A percentile compares a stretch with the other conserved stretches of the same genome.
These are phyloP conservation scores for Blastomyces percursus DNA, from an alignment of 2,329 filamentous ascomycete genomes.

Conservation along the genomic window DNA sequence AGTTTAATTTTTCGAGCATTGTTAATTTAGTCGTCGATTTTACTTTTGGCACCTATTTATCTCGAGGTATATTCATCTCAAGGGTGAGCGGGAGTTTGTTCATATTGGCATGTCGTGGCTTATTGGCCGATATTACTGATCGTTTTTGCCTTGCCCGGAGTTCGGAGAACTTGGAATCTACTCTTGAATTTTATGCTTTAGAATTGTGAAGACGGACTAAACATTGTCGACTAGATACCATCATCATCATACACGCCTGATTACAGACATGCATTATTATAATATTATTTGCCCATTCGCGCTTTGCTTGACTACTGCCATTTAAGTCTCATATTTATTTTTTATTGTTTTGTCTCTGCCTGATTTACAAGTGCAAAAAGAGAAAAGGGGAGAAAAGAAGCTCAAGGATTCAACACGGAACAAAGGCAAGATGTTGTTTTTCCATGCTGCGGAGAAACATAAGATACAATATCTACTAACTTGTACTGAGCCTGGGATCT, in stretches of 20 bases:
- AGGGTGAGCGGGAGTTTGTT: not conserved
- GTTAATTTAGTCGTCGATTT: not conserved
- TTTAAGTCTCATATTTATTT: not conserved
- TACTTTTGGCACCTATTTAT: not conserved
- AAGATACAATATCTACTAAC: no score
- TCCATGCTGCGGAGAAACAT: no score
- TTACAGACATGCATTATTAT: not conserved
- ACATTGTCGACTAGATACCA: not conserved
- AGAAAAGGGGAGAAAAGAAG: no score
- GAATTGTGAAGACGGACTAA: not conserved
- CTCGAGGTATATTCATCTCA: not conserved
- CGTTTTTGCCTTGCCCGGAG: not conserved
- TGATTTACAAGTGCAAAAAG: not conserved
- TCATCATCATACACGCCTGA: not conserved
- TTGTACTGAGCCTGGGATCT: no score
- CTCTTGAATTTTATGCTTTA: not conserved
- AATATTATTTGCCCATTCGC: not conserved
- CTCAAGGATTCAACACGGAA: no score
- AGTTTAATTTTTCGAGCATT: not conserved
- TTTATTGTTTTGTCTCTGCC: not conserved
- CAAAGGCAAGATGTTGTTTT: no score
- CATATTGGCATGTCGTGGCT: not conserved
- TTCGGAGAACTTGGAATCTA: conserved; percentile 1
- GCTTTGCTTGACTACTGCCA: not conserved
- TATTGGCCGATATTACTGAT: not conserved